Evolutionary conservation across 1,284 basidiomycete species (phyloP).

Genomic region (Neolentinus lepideus): DNA sequence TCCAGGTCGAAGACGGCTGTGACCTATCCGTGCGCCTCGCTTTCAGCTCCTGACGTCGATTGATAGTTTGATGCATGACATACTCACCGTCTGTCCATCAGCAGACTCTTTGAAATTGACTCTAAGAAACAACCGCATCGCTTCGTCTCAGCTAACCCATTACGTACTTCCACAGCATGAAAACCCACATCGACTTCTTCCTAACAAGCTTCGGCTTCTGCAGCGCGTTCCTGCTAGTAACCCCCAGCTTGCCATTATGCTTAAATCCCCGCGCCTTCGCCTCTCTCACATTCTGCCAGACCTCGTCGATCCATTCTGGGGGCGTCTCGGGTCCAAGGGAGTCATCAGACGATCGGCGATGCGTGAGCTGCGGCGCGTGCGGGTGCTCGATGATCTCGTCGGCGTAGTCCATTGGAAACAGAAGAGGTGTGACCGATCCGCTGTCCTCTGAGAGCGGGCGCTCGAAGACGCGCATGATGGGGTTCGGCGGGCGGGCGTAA

Average conservation of each 20-base stretch:
- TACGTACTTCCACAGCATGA: slow-evolving; percentile 4
- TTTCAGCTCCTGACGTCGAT: neutral
- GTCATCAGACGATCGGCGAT: neutral
- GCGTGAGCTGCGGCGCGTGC: neutral
- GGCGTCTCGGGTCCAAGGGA: slow-evolving; percentile 26
- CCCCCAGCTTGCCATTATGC: slow-evolving; percentile 4
- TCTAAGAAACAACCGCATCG: slow-evolving; percentile 28
- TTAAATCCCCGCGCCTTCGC: slow-evolving; percentile 43
- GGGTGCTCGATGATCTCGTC: slow-evolving; percentile 2
- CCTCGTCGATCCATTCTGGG: slow-evolving; percentile 42
- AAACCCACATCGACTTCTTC: slow-evolving; percentile 49
- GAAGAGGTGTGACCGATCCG: neutral
- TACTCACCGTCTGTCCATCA: slow-evolving; percentile 50
- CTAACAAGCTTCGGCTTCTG: slow-evolving; percentile 33
- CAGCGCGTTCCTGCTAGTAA: slow-evolving; percentile 11
- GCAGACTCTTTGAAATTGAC: slow-evolving; percentile 59
- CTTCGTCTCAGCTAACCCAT: neutral
- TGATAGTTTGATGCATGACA: slow-evolving; percentile 21
- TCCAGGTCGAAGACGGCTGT: slow-evolving; percentile 53
- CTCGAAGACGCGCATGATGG: neutral
- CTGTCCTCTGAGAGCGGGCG: neutral
- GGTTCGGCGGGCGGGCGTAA: neutral
- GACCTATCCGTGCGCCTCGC: slow-evolving; percentile 13
- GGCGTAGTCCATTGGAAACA: neutral
- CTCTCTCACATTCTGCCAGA: slow-evolving; percentile 58